Evolutionary conservation across 257 asterid species (phyloP).

Genomic region (Primulina eburnea): DNA sequence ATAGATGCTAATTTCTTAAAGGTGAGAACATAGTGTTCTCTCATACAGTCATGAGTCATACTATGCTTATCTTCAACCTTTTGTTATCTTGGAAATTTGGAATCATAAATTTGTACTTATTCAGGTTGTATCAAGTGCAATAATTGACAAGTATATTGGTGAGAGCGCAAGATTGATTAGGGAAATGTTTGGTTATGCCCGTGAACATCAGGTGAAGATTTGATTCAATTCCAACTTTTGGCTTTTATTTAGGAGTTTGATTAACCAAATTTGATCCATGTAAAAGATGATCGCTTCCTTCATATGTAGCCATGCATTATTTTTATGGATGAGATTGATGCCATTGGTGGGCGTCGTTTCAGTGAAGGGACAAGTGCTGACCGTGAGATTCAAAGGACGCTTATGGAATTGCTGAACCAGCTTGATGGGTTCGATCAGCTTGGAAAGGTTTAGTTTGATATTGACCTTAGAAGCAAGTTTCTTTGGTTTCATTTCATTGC

Average conservation of each 20-base stretch:
- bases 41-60: not conserved
- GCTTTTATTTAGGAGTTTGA: not conserved
- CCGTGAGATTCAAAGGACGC: not conserved
- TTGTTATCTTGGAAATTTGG: not conserved
- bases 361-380: not conserved
- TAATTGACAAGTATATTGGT: not conserved
- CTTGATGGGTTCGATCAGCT: not conserved
- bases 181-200: constrained; percentile 2
- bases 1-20: not conserved
- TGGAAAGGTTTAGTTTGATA: not conserved
- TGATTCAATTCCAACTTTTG: not conserved
- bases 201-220: not conserved
- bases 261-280: not conserved
- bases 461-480: not conserved
- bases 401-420: not conserved
- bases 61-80: not conserved
- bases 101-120: not conserved
- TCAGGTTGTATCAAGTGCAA: not conserved
- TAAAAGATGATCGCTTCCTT: not conserved
- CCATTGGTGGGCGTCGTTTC: constrained; percentile 29
- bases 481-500: not conserved
- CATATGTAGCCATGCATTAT: not conserved
- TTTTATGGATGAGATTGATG: constrained; percentile 76
- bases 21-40: not conserved
- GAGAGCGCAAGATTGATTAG: not conserved